phyloP scores from a whole-genome alignment of 2,329 filamentous ascomycete genomes.

The Arthrinium phaeospermum region DNA sequence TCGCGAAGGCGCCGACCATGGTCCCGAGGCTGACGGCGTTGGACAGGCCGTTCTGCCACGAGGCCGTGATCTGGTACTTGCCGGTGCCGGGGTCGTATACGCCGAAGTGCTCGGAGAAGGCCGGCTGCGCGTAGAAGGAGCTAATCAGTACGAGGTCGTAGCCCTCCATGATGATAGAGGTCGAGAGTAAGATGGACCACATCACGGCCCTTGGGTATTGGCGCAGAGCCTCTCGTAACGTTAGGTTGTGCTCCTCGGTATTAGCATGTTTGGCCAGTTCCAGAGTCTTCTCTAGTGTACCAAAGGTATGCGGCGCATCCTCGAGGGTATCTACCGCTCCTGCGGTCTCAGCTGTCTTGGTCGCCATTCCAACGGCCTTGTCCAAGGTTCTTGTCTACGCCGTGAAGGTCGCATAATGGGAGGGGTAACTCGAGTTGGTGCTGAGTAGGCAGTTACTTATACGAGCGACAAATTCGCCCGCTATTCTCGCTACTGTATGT shows the following conservation, averaged over 20 bases:
- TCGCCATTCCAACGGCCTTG: background rate
- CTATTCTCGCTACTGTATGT: background rate
- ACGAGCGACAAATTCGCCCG: background rate
- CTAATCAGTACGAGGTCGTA: constrained; percentile 36
- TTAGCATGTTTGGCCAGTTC: constrained; percentile 22
- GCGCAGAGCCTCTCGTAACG: constrained; percentile 7
- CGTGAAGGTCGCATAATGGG: background rate
- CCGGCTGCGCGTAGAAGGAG: constrained; percentile 40
- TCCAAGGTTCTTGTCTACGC: background rate
- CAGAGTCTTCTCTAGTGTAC: background rate
- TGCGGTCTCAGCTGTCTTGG: background rate
- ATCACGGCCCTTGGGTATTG: constrained; percentile 23
- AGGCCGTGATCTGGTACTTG: constrained; percentile 43
- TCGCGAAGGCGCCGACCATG: constrained; percentile 47
- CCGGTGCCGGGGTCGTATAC: constrained; percentile 27
- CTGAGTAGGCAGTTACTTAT: background rate
- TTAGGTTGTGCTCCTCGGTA: constrained; percentile 16
- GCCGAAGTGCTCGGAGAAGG: constrained; percentile 38
- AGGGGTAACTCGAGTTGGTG: background rate
- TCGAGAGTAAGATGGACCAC: constrained; percentile 32
- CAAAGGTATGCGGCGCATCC: background rate
- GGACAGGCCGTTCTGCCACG: constrained; percentile 49
- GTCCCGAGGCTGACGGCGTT: constrained; percentile 38
- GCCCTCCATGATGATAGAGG: constrained; percentile 37
- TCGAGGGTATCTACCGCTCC: background rate